phyloP scores from a whole-genome alignment of 257 asterid species.

The Cordia subcordata region DNA sequence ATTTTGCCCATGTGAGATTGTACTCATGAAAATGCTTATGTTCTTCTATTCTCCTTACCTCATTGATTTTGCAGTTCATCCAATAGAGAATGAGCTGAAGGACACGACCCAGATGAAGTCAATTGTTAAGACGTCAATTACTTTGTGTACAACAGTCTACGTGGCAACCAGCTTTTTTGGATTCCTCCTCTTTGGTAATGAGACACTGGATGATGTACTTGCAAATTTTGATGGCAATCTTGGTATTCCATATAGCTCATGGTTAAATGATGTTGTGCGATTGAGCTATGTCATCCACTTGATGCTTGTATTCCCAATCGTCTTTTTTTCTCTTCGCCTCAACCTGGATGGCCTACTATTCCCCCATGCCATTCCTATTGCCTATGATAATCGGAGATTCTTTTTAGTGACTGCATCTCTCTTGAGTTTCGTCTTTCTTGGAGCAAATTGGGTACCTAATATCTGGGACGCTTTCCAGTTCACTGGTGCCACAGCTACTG shows the following conservation, averaged over 20 bases:
- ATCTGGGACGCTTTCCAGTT: slow-evolving; percentile 93
- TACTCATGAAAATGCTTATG: not conserved
- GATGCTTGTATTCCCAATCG: slow-evolving; percentile 82
- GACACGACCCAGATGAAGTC: slow-evolving; percentile 67
- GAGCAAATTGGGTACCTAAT: slow-evolving; percentile 80
- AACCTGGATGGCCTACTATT: slow-evolving; percentile 69
- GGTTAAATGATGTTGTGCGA: slow-evolving; percentile 68
- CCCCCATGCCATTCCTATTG: slow-evolving; percentile 62
- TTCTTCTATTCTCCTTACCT: slow-evolving; percentile 2
- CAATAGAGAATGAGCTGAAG: slow-evolving; percentile 73
- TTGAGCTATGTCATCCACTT: slow-evolving; percentile 76
- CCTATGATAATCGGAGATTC: slow-evolving; percentile 63
- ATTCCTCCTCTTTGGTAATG: slow-evolving; percentile 71
- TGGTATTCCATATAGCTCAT: slow-evolving; percentile 59
- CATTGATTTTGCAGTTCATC: slow-evolving; percentile 53
- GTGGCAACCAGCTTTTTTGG: slow-evolving; percentile 76
- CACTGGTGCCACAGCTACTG: slow-evolving; percentile 91
- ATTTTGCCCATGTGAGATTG: not conserved
- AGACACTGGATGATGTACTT: slow-evolving; percentile 76
- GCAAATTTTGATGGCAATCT: slow-evolving; percentile 85
- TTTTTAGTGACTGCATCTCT: slow-evolving; percentile 48
- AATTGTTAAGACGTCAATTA: slow-evolving; percentile 64
- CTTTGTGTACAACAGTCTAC: slow-evolving; percentile 58
- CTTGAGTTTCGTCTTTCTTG: slow-evolving; percentile 58
- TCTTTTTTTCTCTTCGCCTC: slow-evolving; percentile 83